These are phyloP conservation scores for Aureobasidium pullulans DNA, from an alignment of 2,329 filamentous ascomycete genomes.

Conservation along the genomic window DNA sequence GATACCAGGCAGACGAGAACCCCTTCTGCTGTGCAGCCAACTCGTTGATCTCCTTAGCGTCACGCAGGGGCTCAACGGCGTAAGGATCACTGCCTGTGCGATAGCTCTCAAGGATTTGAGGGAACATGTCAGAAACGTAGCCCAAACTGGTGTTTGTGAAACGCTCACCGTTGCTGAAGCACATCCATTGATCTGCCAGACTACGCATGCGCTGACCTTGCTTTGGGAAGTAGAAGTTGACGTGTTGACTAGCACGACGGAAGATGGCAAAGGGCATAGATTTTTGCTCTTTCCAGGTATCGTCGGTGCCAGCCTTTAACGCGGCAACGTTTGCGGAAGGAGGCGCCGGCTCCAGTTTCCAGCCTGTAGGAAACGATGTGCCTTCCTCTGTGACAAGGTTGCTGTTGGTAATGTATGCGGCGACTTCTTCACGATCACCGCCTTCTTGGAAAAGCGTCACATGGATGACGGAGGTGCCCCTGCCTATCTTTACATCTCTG, in stretches of 20 bases:
- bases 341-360: slow-evolving; percentile 42
- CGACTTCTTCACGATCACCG: slow-evolving; percentile 46
- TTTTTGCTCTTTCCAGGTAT: slow-evolving; percentile 39
- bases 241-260: slow-evolving; percentile 43
- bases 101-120: slow-evolving; percentile 53
- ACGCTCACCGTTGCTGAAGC: slow-evolving; percentile 51
- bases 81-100: slow-evolving; percentile 28
- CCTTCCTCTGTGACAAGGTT: slow-evolving; percentile 55
- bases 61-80: slow-evolving; percentile 20
- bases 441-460: slow-evolving; percentile 49
- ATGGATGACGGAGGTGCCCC: slow-evolving; percentile 57
- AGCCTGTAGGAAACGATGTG: slow-evolving; percentile 48
- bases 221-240: slow-evolving; percentile 47
- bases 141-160: slow-evolving; percentile 60
- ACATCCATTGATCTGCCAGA: slow-evolving; percentile 60
- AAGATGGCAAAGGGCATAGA: slow-evolving; percentile 40
- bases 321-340: slow-evolving; percentile 36
- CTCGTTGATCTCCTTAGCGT: slow-evolving; percentile 22
- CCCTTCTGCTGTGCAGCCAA: slow-evolving; percentile 21
- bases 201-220: slow-evolving; percentile 33
- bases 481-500: slow-evolving; percentile 57
- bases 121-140: slow-evolving; percentile 62
- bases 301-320: slow-evolving; percentile 37
- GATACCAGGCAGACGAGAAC: slow-evolving; percentile 57
- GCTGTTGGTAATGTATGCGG: slow-evolving; percentile 58